These are phyloP conservation scores for Camellia sinensis DNA, from an alignment of 148 eudicot species.

Conservation along the genomic window DNA sequence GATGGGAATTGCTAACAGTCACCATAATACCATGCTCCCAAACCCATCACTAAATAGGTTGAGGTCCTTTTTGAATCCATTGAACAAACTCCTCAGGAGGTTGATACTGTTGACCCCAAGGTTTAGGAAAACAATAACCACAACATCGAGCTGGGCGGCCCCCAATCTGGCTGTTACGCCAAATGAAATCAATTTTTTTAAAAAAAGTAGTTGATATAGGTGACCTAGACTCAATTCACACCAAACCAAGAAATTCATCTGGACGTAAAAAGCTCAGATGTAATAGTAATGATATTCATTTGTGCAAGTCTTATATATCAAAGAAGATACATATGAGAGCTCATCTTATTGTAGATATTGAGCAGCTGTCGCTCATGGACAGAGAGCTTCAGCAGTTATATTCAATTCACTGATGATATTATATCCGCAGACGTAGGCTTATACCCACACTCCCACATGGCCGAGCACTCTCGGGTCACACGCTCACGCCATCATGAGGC, in stretches of 20 bases:
- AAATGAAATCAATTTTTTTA: conserved; percentile 9
- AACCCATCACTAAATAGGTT: conserved; percentile 87
- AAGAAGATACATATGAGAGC: no score
- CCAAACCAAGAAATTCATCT: neutral
- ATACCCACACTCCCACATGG: no score
- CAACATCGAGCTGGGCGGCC: conserved; percentile 80
- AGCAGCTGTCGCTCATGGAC: no score
- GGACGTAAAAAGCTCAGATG: neutral
- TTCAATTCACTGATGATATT: no score
- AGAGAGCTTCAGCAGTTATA: no score
- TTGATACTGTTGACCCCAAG: conserved; percentile 70
- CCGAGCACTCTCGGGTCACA: no score
- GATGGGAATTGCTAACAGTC: no score
- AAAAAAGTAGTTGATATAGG: neutral
- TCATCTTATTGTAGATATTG: no score
- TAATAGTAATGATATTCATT: neutral
- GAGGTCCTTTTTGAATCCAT: conserved; percentile 78
- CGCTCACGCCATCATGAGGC: no score
- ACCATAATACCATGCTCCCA: conserved; percentile 97
- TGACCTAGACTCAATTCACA: neutral
- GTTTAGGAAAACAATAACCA: conserved; percentile 91
- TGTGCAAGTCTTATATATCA: no score
- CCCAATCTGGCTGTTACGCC: conserved; percentile 76
- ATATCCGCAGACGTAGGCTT: no score
- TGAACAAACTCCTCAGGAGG: conserved; percentile 62